phyloP scores from a whole-genome alignment of 2,329 filamentous ascomycete genomes.

The Phyllosticta paracitricarpa region DNA sequence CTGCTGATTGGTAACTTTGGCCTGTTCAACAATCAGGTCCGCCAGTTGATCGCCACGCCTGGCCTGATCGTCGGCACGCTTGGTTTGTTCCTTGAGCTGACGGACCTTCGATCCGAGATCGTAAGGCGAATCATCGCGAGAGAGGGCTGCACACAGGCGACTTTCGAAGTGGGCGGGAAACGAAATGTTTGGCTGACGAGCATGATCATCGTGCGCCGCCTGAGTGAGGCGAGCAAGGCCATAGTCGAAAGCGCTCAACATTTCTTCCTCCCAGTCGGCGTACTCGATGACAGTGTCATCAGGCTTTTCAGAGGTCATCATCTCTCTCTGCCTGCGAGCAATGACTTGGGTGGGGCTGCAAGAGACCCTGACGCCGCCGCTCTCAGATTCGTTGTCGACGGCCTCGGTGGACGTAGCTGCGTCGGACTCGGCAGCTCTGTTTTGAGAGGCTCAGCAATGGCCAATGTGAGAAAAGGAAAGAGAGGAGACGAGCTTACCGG shows the following conservation, averaged over 20 bases:
- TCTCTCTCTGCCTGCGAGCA: not conserved
- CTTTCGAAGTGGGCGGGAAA: not conserved
- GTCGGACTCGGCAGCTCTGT: not conserved
- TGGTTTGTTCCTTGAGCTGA: not conserved
- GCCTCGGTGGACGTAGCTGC: not conserved
- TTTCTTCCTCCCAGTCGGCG: not conserved
- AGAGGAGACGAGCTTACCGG: not conserved
- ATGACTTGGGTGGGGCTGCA: not conserved
- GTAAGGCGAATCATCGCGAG: not conserved
- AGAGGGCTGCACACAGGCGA: not conserved
- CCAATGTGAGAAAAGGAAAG: not conserved
- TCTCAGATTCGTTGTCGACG: not conserved
- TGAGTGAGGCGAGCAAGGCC: not conserved
- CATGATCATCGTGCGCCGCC: not conserved
- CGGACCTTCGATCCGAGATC: not conserved
- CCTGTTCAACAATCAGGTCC: too few species aligned
- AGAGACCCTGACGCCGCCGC: not conserved
- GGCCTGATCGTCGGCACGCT: too few species aligned
- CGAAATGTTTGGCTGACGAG: not conserved
- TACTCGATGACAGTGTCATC: not conserved
- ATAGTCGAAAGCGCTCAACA: not conserved
- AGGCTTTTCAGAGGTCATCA: not conserved
- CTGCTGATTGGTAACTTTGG: too few species aligned
- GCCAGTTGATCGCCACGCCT: too few species aligned
- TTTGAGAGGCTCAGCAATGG: not conserved